Evolutionary conservation across 768 basidiomycete species (phyloP).

Genomic region (Phylloporus arenicola): DNA sequence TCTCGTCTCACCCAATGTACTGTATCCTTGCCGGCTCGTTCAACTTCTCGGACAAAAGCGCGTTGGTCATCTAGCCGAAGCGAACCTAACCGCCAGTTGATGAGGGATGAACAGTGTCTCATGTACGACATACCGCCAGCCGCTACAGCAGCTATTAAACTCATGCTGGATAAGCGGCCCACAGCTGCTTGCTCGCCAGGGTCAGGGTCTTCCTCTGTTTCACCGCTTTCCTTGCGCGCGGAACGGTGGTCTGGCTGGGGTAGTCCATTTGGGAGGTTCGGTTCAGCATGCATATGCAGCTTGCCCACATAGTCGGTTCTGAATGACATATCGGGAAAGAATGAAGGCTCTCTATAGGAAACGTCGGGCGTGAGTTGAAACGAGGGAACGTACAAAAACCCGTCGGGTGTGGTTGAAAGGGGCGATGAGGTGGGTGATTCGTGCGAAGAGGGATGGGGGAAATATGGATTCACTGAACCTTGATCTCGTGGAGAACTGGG

Average conservation of each 20-base stretch:
- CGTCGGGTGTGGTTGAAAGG: slow-evolving; percentile 18
- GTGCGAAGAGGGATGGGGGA: slow-evolving; percentile 38
- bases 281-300: slow-evolving; percentile 7
- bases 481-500: slow-evolving; percentile 7
- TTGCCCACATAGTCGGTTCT: slow-evolving; percentile 14
- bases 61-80: slow-evolving; percentile 50
- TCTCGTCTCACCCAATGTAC: slow-evolving; percentile 80
- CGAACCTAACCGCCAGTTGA: slow-evolving; percentile 37
- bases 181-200: slow-evolving; percentile 69
- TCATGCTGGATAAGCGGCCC: slow-evolving; percentile 89
- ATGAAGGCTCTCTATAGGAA: slow-evolving; percentile 11
- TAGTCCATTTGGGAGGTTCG: slow-evolving; percentile 8
- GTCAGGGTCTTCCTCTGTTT: slow-evolving; percentile 38
- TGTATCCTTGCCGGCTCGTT: slow-evolving; percentile 57
- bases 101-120: slow-evolving; percentile 6
- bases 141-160: slow-evolving; percentile 81
- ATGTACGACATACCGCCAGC: slow-evolving; percentile 56
- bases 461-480: slow-evolving; percentile 45
- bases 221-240: slow-evolving; percentile 13
- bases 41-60: slow-evolving; percentile 71
- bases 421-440: slow-evolving; percentile 25
- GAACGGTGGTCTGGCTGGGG: slow-evolving; percentile 13
- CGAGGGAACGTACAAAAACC: slow-evolving; percentile 6
- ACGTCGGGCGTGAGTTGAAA: slow-evolving; percentile 16
- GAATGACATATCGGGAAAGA: slow-evolving; percentile 9